These are phyloP conservation scores for Halophytophthora batemanensis DNA, from an alignment of 352 stramenopile species.

Conservation along the genomic window DNA sequence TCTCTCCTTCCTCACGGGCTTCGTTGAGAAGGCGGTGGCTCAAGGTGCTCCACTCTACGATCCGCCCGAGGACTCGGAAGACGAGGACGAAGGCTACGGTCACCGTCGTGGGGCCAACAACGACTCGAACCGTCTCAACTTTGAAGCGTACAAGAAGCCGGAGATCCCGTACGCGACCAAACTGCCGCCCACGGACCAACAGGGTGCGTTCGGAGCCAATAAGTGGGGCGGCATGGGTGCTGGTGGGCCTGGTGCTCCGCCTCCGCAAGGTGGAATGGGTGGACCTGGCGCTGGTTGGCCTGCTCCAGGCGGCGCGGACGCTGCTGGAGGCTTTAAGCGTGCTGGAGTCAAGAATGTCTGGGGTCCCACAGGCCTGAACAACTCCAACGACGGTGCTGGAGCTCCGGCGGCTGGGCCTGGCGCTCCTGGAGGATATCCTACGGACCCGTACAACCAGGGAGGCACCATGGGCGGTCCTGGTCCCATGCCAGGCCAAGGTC, in stretches of 20 bases:
- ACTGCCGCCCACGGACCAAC: constrained; percentile 53
- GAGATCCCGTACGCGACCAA: constrained; percentile 86
- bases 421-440: constrained; percentile 28
- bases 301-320: constrained; percentile 27
- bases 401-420: constrained; percentile 15
- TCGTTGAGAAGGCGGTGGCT: constrained; percentile 90
- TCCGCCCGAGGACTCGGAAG: constrained; percentile 94
- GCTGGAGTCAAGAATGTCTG: constrained; percentile 82
- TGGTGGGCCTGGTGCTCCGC: constrained; percentile 17
- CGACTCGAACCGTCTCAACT: constrained; percentile 72
- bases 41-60: constrained; percentile 94
- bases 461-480: constrained; percentile 6
- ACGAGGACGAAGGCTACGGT: constrained; percentile 89
- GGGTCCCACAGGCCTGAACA: constrained; percentile 77
- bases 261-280: constrained; percentile 25
- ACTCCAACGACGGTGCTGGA: constrained; percentile 33
- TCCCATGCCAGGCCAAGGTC: not conserved
- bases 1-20: constrained; percentile 94
- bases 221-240: constrained; percentile 47
- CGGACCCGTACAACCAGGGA: constrained; percentile 38
- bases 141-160: constrained; percentile 89
- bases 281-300: constrained; percentile 30
- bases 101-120: constrained; percentile 42
- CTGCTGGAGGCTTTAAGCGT: constrained; percentile 47
- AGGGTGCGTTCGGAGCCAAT: constrained; percentile 45